A percentile compares a stretch with the other conserved stretches of the same genome.
phyloP scores from a whole-genome alignment of 495 filamentous ascomycete genomes.

The Trichocladium antarcticum region DNA sequence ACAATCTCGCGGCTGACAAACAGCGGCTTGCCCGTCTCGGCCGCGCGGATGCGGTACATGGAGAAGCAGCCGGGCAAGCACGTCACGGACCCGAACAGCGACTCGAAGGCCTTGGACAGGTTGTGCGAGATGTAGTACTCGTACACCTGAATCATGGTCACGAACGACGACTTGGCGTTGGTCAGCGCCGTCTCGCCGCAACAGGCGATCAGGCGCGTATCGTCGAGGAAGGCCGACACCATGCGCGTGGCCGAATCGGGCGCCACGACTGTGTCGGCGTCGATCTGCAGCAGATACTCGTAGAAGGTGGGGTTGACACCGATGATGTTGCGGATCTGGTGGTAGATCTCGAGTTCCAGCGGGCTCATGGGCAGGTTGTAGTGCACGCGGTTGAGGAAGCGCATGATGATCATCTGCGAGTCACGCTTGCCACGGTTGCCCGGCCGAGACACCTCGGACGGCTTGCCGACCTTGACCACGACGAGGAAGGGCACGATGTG shows the following conservation, averaged over 20 bases:
- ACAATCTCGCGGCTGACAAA: conserved; percentile 90
- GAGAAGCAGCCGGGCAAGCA: conserved; percentile 96
- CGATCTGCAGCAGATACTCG: conserved; percentile 93
- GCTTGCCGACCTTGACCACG: conserved; percentile 93
- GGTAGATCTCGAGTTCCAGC: conserved; percentile 94
- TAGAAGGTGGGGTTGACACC: conserved; percentile 98
- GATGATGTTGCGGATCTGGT: conserved; percentile 98
- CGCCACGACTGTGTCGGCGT: conserved; percentile 92
- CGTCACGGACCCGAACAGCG: conserved; percentile 91
- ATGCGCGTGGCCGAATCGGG: conserved; percentile 86
- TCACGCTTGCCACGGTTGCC: conserved; percentile 99
- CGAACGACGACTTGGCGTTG: conserved; percentile 83
- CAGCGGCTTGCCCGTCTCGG: conserved; percentile 85
- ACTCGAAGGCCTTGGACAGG: conserved; percentile 95
- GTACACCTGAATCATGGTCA: conserved; percentile 99
- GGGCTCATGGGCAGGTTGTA: conserved; percentile 94
- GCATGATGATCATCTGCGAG: conserved; percentile 95
- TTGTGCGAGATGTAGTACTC: conserved; percentile 99
- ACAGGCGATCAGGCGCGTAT: conserved; percentile 81
- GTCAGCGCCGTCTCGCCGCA: conserved; percentile 91
- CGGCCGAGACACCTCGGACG: conserved; percentile 88
- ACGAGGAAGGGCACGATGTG: conserved; percentile 98
- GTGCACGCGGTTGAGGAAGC: conserved; percentile 95
- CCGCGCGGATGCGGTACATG: conserved; percentile 94
- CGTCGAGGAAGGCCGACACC: conserved; percentile 80